These are phyloP conservation scores for Cutaneotrichosporon daszewskae DNA, from an alignment of 1,284 basidiomycete genomes.

Conservation along the genomic window DNA sequence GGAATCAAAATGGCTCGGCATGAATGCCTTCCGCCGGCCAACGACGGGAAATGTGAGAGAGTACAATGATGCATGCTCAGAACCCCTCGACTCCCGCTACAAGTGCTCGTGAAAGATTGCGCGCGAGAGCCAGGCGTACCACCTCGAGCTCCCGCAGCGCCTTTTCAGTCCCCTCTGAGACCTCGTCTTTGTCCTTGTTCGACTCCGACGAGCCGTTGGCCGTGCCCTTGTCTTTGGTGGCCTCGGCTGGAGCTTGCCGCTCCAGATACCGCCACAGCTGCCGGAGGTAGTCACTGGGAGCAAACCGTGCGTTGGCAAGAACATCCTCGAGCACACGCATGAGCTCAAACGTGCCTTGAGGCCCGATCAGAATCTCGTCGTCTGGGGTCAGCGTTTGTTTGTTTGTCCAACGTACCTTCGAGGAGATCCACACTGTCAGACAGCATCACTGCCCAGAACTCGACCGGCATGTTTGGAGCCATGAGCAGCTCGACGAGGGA, in stretches of 20 bases:
- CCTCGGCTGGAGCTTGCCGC: slow-evolving; percentile 2
- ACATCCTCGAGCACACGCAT: slow-evolving; percentile 49
- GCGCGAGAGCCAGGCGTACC: slow-evolving; percentile 47
- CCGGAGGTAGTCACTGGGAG: slow-evolving; percentile 37
- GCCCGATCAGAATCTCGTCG: slow-evolving; percentile 40
- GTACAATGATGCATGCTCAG: background rate
- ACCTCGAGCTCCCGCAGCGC: slow-evolving; percentile 47
- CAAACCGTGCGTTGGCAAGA: slow-evolving; percentile 32
- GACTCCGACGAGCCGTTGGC: background rate
- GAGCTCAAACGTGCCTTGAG: slow-evolving; percentile 48
- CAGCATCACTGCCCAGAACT: slow-evolving; percentile 48
- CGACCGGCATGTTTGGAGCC: slow-evolving; percentile 45
- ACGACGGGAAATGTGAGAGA: background rate
- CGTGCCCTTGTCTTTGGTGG: slow-evolving; percentile 1
- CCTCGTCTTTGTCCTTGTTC: slow-evolving; percentile 5
- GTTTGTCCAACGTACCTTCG: slow-evolving; percentile 36
- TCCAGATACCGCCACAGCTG: slow-evolving; percentile 25
- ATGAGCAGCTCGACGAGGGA: slow-evolving; percentile 46
- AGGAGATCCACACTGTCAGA: slow-evolving; percentile 47
- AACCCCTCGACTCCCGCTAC: slow-evolving; percentile 32
- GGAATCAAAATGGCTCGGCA: too few species aligned
- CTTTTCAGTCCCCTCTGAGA: slow-evolving; percentile 15
- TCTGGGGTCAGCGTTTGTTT: slow-evolving; percentile 26
- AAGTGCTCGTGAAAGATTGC: slow-evolving; percentile 41
- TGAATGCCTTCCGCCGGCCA: too few species aligned